A percentile compares a stretch with the other conserved stretches of the same genome.
These are phyloP conservation scores for Heterobasidion occidentale DNA, from an alignment of 1,284 basidiomycete species.

Conservation along the genomic window DNA sequence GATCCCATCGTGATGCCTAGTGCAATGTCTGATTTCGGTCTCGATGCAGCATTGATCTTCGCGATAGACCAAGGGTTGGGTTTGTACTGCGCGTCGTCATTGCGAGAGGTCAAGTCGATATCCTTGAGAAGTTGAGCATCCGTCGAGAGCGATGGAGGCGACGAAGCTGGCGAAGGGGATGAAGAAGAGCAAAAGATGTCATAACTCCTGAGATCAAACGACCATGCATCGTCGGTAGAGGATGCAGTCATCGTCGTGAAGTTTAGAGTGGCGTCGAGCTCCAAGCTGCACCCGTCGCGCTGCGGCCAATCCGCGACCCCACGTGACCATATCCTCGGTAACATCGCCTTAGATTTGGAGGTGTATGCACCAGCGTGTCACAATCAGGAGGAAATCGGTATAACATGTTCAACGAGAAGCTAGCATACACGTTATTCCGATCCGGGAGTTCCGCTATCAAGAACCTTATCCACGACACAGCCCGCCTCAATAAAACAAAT, in stretches of 20 bases:
- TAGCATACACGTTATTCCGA: too few species aligned
- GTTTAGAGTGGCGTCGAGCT: too few species aligned
- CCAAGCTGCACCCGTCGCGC: too few species aligned
- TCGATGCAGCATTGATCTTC: conserved; percentile 58
- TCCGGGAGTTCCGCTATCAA: too few species aligned
- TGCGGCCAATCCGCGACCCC: too few species aligned
- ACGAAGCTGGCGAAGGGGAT: background rate
- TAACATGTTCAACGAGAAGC: too few species aligned
- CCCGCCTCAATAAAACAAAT: too few species aligned
- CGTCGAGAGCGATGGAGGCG: conserved; percentile 11
- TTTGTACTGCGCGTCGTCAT: conserved; percentile 52
- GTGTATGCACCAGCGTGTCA: too few species aligned
- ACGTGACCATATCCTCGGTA: too few species aligned
- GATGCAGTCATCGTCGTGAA: background rate
- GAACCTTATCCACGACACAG: too few species aligned
- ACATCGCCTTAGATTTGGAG: too few species aligned
- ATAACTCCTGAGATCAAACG: background rate
- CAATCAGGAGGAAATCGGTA: too few species aligned
- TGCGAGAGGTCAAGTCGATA: conserved; percentile 49
- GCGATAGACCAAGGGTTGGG: conserved; percentile 73
- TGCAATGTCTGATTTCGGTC: conserved; percentile 17
- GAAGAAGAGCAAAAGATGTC: background rate
- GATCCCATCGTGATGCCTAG: background rate
- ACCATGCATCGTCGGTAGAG: background rate
- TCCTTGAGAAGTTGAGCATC: conserved; percentile 35